phyloP scores from a whole-genome alignment of 2,329 filamentous ascomycete genomes.

The Sporothrix phasma region DNA sequence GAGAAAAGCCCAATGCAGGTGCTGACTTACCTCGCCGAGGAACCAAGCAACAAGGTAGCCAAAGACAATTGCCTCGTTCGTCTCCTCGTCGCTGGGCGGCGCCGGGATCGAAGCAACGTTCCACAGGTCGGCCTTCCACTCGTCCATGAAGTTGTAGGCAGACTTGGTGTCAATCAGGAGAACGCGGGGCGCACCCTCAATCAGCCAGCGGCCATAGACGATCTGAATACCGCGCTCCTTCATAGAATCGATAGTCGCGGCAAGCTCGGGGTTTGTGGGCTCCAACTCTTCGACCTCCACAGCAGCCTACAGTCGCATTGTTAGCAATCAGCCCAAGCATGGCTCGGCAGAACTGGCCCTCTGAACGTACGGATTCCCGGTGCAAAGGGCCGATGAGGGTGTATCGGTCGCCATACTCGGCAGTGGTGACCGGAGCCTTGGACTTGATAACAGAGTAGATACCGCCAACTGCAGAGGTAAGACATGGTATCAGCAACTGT shows the following conservation, averaged over 20 bases:
- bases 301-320: conserved; percentile 53
- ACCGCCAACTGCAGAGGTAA: conserved; percentile 60
- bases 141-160: conserved; percentile 80
- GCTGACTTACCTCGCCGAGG: conserved; percentile 69
- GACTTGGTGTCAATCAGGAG: conserved; percentile 92
- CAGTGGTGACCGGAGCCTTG: conserved; percentile 93
- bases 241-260: conserved; percentile 84
- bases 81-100: conserved; percentile 83
- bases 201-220: conserved; percentile 92
- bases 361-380: conserved; percentile 59
- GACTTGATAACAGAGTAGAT: conserved; percentile 99
- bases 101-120: conserved; percentile 87
- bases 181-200: conserved; percentile 89
- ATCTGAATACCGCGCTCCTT: conserved; percentile 81
- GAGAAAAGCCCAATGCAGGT: not conserved
- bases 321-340: not conserved
- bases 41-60: conserved; percentile 98
- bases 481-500: not conserved
- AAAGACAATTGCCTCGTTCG: conserved; percentile 95
- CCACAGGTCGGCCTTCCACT: conserved; percentile 98
- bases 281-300: conserved; percentile 94
- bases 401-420: conserved; percentile 96
- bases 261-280: conserved; percentile 68
- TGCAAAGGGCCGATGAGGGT: conserved; percentile 92
- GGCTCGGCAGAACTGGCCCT: not conserved